These are phyloP conservation scores for Alternaria incomplexa DNA, from an alignment of 2,329 filamentous ascomycete species.

Conservation along the genomic window DNA sequence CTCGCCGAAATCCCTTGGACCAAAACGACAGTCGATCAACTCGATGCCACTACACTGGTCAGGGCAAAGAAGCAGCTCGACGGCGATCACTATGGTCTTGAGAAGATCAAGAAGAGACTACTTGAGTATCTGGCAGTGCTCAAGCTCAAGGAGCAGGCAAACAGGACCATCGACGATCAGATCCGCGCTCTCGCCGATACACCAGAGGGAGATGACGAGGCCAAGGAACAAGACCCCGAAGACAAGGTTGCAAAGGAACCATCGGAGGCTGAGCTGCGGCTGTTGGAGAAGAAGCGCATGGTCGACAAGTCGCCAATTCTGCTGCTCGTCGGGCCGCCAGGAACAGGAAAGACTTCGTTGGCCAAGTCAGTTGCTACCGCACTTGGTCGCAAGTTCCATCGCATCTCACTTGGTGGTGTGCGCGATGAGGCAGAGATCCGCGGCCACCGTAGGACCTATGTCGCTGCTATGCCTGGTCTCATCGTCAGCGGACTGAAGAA, in stretches of 20 bases:
- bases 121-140: conserved; percentile 97
- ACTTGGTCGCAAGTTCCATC: conserved; percentile 92
- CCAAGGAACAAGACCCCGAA: conserved; percentile 47
- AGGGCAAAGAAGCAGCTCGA: conserved; percentile 88
- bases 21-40: conserved; percentile 79
- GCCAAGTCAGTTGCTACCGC: conserved; percentile 92
- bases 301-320: conserved; percentile 96
- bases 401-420: conserved; percentile 94
- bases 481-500: conserved; percentile 95
- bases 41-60: conserved; percentile 79
- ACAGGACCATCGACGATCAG: conserved; percentile 80
- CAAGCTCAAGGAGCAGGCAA: conserved; percentile 89
- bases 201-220: conserved; percentile 42
- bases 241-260: conserved; percentile 48
- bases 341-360: conserved; percentile 93
- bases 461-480: conserved; percentile 97
- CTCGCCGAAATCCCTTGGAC: conserved; percentile 94
- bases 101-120: conserved; percentile 95
- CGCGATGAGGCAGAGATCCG: conserved; percentile 96
- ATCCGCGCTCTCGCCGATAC: conserved; percentile 65
- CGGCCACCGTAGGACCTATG: conserved; percentile 92
- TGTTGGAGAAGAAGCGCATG: conserved; percentile 82
- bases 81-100: conserved; percentile 93
- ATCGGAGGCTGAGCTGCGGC: conserved; percentile 67
- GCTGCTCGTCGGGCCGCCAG: conserved; percentile 89